Evolutionary conservation across 2,329 filamentous ascomycete genomes (phyloP), one percentile per base, ranked within the genome.

Genomic region (Fusarium beomiforme): DNA sequence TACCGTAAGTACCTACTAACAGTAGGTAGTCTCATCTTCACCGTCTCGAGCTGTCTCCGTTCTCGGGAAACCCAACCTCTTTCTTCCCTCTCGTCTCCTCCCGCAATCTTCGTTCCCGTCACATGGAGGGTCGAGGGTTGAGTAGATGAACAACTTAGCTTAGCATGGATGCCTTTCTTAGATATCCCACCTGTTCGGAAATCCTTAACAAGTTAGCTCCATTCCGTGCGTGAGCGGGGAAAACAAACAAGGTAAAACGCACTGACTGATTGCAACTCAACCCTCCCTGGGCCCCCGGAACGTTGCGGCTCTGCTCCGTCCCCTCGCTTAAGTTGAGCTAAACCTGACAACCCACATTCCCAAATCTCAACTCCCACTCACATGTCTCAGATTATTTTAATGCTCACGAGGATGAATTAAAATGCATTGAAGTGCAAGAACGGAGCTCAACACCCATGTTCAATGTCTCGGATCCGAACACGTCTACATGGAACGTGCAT

Each of bases 71-170:
- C 23, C 61, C 57, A 58, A 49, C 36, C 42, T 42, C 39, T 34
- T 33, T 55, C 51, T 44, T n/a, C n/a, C 33, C 31, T 41, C 42
- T 44, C 43, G 24, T 29, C 44, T 53, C 13, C 31, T 61, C 57
- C 56, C 57, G 44, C 39, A 64, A 62, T 64, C 57, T 64, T 63
- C 62, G 61, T 31, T 64, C 46, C 61, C 61, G 61, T 64, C 61
- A 62, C 61, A 64, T 64, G 61, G 46, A 63, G 55, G 23, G 26
- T 29, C 9, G 26, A 29, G 6, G 6, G 26, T 29, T 6, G 26
- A 29, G 26, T 29, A 29, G 26, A 29, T 29, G 26, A n/a, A n/a
- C n/a, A n/a, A n/a, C n/a, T n/a, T n/a, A n/a, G n/a, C n/a, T n/a
- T n/a, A n/a, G n/a, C n/a, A n/a, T n/a, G n/a, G n/a, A n/a, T n/a